A percentile compares a stretch with the other conserved stretches of the same genome.
phyloP scores from a whole-genome alignment of 495 filamentous ascomycete genomes.

The Tuber calosporum region DNA sequence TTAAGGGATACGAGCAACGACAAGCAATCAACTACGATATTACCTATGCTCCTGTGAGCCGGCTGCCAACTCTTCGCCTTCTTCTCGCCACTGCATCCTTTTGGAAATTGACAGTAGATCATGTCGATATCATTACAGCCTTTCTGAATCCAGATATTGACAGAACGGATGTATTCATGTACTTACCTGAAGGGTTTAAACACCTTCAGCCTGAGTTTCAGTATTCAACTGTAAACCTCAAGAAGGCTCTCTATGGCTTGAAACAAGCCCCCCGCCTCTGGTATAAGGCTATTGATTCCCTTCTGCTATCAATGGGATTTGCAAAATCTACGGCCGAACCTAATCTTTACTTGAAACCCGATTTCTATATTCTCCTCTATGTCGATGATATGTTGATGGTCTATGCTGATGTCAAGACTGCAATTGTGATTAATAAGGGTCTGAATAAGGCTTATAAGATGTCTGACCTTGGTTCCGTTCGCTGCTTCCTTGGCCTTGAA shows the following conservation, averaged over 20 bases:
- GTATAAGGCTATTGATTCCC: conserved; percentile 10
- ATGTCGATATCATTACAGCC: conserved; percentile 13
- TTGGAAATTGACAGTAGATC: neutral
- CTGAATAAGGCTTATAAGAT: conserved; percentile 10
- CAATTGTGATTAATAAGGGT: neutral
- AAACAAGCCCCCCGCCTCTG: conserved; percentile 12
- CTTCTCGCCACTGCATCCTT: neutral
- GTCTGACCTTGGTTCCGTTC: conserved; percentile 7
- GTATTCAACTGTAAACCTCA: neutral
- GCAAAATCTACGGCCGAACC: conserved; percentile 2
- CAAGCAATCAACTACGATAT: neutral
- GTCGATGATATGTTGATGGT: conserved; percentile 18
- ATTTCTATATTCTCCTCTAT: conserved; percentile 10
- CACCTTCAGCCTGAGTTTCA: neutral
- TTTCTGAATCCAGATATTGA: conserved; percentile 15
- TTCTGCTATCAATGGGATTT: conserved; percentile 9
- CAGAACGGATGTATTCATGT: neutral
- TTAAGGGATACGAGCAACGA: conserved; percentile 3
- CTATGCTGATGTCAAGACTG: neutral
- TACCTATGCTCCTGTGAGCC: conserved; percentile 12
- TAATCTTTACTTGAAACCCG: conserved; percentile 5
- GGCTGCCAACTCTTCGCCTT: conserved; percentile 7
- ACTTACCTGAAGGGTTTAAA: conserved; percentile 13
- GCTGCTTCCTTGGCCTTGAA: conserved; percentile 11
- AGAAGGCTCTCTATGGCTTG: conserved; percentile 9